A percentile compares a stretch with the other conserved stretches of the same genome.
Evolutionary conservation across 768 basidiomycete genomes (phyloP).

Genomic region (Favolaschia claudopus): DNA sequence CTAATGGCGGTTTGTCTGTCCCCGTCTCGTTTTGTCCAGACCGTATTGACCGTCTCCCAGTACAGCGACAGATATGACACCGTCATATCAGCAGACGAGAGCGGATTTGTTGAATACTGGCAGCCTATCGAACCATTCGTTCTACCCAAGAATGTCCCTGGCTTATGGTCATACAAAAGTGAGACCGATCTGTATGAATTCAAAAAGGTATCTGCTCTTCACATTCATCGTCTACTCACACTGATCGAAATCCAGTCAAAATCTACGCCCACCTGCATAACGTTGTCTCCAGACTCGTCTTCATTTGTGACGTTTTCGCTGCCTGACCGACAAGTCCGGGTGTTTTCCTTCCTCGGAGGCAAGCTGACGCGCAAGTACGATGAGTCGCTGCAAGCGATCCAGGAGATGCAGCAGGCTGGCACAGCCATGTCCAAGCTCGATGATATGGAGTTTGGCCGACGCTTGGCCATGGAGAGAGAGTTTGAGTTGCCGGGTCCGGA

Average conservation of each 20-base stretch:
- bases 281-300: conserved; percentile 87
- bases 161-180: conserved; percentile 90
- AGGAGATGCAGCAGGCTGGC: conserved; percentile 99
- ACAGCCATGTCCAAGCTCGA: conserved; percentile 92
- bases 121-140: conserved; percentile 89
- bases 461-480: conserved; percentile 92
- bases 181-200: conserved; percentile 96
- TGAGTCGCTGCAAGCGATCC: conserved; percentile 89
- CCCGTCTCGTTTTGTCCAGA: not conserved
- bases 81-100: conserved; percentile 93
- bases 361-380: conserved; percentile 95
- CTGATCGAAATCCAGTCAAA: conserved; percentile 66
- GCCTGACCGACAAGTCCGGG: conserved; percentile 91
- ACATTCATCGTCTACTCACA: not conserved
- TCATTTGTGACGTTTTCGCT: conserved; percentile 94
- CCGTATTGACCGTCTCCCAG: conserved; percentile 46
- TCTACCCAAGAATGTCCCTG: conserved; percentile 76
- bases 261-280: conserved; percentile 90
- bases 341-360: conserved; percentile 91
- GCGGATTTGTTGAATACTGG: conserved; percentile 98
- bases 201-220: conserved; percentile 75
- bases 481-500: conserved; percentile 84
- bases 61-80: conserved; percentile 91
- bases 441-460: conserved; percentile 99
- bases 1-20: conserved; percentile 79